Evolutionary conservation across 768 basidiomycete species (phyloP), one percentile per base, ranked within the genome.

Genomic region (Trametes maxima): DNA sequence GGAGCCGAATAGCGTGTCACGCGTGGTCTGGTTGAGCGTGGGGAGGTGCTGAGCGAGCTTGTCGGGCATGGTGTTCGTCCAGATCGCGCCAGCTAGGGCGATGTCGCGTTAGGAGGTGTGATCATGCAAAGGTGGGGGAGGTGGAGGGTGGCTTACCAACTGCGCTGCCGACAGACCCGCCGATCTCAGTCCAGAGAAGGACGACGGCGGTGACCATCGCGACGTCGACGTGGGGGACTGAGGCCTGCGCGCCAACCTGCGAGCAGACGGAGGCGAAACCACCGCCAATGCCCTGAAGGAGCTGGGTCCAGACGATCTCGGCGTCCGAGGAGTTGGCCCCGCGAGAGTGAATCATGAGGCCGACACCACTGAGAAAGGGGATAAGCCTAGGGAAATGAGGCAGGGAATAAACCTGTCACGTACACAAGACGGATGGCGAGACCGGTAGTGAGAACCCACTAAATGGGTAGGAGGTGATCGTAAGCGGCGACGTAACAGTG

Each of bases 51-150:
- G 67, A 1, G 76, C 80, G 24, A 92, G 80, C 50, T 83, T 80
- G 0, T 54, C 69, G 12, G 90, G 91, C 88, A 92, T 90, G 40
- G 78, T 73, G 66, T 80, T 80, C 2, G 82, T 80, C 85, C 86
- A 88, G 61, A 88, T 82, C 37, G 82, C 82, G 5, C 85, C 85
- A 14, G 86, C 87, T 65, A 54, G 33, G 3, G 22, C 13, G 81
- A 56, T 19, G 63, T 79, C 54, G 33, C 8, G 35, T 37, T 42
- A 66, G 62, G 14, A 60, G 57, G 28, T 61, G 58, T 55, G 84
- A 79, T 28, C 1, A 13, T 25, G 3, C 5, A 16, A n/a, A 5
- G 17, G 2, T 36, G n/a, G 14, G 7, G 16, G 14, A n/a, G 16
- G 1, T 7, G 28, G 19, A 21, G 40, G 39, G 13, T 22, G 13